phyloP scores from a whole-genome alignment of 257 asterid species.

The Gentiana macrophylla region DNA sequence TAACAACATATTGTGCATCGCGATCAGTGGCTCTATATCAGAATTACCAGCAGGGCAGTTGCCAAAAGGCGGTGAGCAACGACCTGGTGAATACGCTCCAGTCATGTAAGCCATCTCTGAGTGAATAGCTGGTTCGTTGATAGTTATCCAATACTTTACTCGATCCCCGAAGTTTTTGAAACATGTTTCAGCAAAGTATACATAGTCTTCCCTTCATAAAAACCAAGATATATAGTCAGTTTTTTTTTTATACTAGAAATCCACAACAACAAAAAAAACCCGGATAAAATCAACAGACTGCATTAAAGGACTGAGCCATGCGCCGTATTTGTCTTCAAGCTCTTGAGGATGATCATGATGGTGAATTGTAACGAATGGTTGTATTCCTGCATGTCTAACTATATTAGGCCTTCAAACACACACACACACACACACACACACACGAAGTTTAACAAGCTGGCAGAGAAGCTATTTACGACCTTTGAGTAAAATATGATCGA shows the following conservation, averaged over 20 bases:
- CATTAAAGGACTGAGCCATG: constrained; percentile 73
- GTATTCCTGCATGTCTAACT: constrained; percentile 30
- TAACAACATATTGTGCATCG: constrained; percentile 49
- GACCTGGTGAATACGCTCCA: constrained; percentile 49
- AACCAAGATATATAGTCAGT: background rate
- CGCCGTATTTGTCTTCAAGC: constrained; percentile 51
- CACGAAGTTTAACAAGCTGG: no score
- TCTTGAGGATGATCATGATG: constrained; percentile 71
- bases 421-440: no score
- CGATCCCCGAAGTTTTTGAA: constrained; percentile 51
- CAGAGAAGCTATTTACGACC: constrained; percentile 19
- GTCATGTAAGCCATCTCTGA: constrained; percentile 35
- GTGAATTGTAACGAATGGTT: constrained; percentile 69
- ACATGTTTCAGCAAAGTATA: constrained; percentile 46
- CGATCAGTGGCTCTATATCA: constrained; percentile 62
- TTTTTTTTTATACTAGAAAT: background rate
- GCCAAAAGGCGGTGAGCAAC: constrained; percentile 70
- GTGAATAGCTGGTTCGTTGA: constrained; percentile 55
- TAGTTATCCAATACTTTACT: constrained; percentile 55
- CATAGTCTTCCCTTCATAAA: constrained; percentile 50
- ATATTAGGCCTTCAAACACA: background rate
- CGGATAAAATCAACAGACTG: constrained; percentile 34
- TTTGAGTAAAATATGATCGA: constrained; percentile 38
- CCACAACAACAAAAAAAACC: background rate
- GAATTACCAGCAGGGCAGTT: constrained; percentile 56